Evolutionary conservation across 176 grass and related monocot genomes (phyloP).

Genomic region (Juncus inflexus): DNA sequence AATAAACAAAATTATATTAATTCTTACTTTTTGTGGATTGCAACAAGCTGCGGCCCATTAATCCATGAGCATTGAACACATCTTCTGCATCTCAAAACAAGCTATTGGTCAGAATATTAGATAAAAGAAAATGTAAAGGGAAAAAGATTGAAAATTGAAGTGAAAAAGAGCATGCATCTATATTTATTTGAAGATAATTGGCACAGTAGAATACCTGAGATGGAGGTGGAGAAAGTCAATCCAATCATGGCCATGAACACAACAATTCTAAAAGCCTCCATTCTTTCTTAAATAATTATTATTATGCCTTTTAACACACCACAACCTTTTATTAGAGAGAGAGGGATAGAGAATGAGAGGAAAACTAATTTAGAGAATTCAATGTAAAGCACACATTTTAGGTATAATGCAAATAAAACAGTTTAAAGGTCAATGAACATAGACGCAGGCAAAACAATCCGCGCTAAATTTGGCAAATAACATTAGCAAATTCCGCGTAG

Average conservation of each 20-base stretch:
- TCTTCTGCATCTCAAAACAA: constrained; percentile 15
- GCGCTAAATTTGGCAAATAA: too few species aligned
- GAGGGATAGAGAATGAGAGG: too few species aligned
- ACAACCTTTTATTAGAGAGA: too few species aligned
- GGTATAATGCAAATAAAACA: too few species aligned
- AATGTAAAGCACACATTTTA: too few species aligned
- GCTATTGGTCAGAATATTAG: background rate
- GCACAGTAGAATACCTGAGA: constrained; percentile 12
- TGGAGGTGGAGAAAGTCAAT: constrained; percentile 9
- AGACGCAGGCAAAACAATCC: too few species aligned
- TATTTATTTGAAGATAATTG: background rate
- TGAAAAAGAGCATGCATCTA: too few species aligned
- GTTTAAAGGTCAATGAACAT: too few species aligned
- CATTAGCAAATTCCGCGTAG: too few species aligned
- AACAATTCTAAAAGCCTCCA: constrained; percentile 20
- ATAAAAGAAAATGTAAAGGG: too few species aligned
- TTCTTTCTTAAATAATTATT: background rate
- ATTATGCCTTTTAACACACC: constrained; percentile 3
- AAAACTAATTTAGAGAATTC: too few species aligned
- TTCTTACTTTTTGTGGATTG: constrained; percentile 21
- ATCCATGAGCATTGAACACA: background rate
- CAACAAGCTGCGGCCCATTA: constrained; percentile 22
- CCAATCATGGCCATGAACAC: constrained; percentile 24
- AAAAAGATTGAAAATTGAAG: background rate
- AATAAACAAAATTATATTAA: background rate